Base-by-base conservation (phyloP, 108 stramenopile genomes). In the Skeletonema menzelii region DNA sequence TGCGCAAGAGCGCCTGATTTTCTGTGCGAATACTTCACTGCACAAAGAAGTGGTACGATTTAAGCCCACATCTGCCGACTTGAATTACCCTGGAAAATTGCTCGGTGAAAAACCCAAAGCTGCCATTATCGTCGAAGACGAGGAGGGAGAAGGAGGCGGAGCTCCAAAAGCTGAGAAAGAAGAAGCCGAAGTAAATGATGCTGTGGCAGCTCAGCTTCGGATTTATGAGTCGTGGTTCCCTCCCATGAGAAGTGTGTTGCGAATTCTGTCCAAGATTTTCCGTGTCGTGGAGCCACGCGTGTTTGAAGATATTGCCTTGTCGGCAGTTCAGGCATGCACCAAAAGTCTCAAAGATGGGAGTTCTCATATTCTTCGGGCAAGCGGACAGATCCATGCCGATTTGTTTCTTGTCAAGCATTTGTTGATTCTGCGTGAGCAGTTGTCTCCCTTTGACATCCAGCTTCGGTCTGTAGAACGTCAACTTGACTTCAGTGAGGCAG, bases 221-320 rank as follows among this genome's bases (percentile, higher is more conserved):
- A 84, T 92, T 0, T 96, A 93, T 63, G 90, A 93, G 64, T 84
- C 86, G 4, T 97, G 97, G 97, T 97, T 92, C 72, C 97, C 95
- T 42, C 95, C 97, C 15, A 88, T 97, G 84, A 85, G 93, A 14
- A 89, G 84, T 70, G 93, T 94, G 5, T 68, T 97, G 63, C 76
- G 77, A 26, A 85, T 97, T 68, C 76, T 97, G 28, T 92, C 92
- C 69, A 94, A 96, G 62, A 90, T 97, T 32, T 97, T 95, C 72
- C 88, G 93, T 32, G 95, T 95, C 1, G 95, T 97, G n/a, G 95
- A 93, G 71, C 87, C 91, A 0, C 83, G 80, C 1, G 97, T 97
- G 11, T 97, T 97, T 80, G 97, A 97, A 68, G 95, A 96, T 70
- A 90, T 97, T 70, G 94, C 97, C 20, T 56, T 87, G 66, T 80